Evolutionary conservation across 2,329 filamentous ascomycete genomes (phyloP), one percentile per base, ranked within the genome.

Genomic region (Ceratocystiopsis minuta): DNA sequence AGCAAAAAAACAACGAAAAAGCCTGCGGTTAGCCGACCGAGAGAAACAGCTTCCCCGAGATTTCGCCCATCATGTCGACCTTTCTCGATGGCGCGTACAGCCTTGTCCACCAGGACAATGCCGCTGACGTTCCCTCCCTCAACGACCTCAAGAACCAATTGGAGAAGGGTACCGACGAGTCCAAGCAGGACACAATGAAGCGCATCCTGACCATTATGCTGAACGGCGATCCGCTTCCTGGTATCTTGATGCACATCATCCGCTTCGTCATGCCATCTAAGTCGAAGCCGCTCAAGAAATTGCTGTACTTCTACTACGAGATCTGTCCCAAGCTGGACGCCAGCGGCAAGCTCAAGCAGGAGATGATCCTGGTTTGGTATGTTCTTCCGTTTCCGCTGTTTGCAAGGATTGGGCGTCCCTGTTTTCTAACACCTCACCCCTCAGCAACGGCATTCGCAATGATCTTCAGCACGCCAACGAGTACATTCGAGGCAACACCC

Each of bases 221-320:
- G 56, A 96, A 96, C 60, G 90, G 90, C 52, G 88, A 98, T 57
- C 79, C 90, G 35, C 90, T 98, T 80, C 81, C 87, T 20, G 79
- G 86, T 52, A 71, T 98, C 16, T 77, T 98, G 53, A 98, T 98
- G 90, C 90, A 96, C 66, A 98, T 98, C 57, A 98, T 98, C 61
- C 85, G 90, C 60, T 98, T 98, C 60, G 87, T 98, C 54, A 98
- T 98, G 90, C 90, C 90, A 14, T 94, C 86, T 49, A 95, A 92
- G 67, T 85, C 82, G 62, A 98, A 98, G 67, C 68, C 80, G 36
- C 68, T 98, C 54, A 98, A 98, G 75, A 98, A 98, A 68, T 72
- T 98, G 47, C 74, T 98, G 43, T 98, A 98, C 65, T 90, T 98
- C 62, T 98, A 98, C 68, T 95, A 96, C 60, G 90, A 98, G 65